phyloP scores from a whole-genome alignment of 176 grass and related monocot genomes.

The Ensete glaucum region DNA sequence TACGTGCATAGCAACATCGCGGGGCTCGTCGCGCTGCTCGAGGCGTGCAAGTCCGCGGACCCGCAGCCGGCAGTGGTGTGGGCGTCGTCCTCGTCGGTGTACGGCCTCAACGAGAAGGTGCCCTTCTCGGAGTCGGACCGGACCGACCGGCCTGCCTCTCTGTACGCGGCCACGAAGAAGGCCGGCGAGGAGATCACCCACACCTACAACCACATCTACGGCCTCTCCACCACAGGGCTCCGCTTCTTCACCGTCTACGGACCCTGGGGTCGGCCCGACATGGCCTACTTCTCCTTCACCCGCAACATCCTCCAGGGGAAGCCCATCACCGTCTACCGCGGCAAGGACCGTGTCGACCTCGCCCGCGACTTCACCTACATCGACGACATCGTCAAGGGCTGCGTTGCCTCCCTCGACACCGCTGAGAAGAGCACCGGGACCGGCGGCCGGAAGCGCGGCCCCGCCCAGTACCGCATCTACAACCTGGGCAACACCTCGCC shows the following conservation, averaged over 20 bases:
- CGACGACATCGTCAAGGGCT: conserved; percentile 46
- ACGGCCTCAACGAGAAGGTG: conserved; percentile 30
- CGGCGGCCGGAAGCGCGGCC: conserved; percentile 28
- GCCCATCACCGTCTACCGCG: conserved; percentile 34
- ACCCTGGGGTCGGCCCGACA: conserved; percentile 40
- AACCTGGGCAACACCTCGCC: conserved; percentile 43
- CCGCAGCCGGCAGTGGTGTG: conserved; percentile 40
- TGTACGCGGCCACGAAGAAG: conserved; percentile 44
- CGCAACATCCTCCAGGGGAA: conserved; percentile 38
- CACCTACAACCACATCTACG: conserved; percentile 42
- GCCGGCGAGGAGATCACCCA: conserved; percentile 43
- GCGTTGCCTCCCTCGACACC: conserved; percentile 32
- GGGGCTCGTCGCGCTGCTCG: conserved; percentile 30
- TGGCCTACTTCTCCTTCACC: conserved; percentile 48
- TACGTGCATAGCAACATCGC: conserved; percentile 40
- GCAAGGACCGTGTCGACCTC: conserved; percentile 25
- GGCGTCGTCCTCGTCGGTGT: conserved; percentile 46
- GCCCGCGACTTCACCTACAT: conserved; percentile 48
- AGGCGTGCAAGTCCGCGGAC: conserved; percentile 28
- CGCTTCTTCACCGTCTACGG: conserved; percentile 44
- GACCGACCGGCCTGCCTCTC: conserved; percentile 33
- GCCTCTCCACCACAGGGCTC: conserved; percentile 35
- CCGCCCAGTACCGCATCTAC: conserved; percentile 33
- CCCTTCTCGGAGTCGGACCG: conserved; percentile 38
- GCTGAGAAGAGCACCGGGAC: conserved; percentile 35